Evolutionary conservation across 208 protist species (phyloP).

Genomic region (Acanthamoeba royreba): DNA sequence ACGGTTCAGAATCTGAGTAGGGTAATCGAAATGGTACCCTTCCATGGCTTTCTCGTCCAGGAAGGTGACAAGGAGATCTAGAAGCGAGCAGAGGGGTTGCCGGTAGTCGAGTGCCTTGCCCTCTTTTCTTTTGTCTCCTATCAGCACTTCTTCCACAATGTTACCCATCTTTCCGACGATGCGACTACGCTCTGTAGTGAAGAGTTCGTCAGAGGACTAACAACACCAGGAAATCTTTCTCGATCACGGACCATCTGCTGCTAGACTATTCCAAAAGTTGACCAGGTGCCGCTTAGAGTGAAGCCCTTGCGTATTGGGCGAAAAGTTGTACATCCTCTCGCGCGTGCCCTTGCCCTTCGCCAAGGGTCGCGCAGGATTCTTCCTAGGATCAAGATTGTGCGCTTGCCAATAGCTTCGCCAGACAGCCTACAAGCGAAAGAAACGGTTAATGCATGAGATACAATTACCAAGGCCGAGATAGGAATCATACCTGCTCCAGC

Average conservation of each 20-base stretch:
- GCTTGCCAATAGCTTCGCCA: constrained; percentile 33
- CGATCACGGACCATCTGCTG: background rate
- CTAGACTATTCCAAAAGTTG: constrained; percentile 39
- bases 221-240: background rate
- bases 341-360: constrained; percentile 19
- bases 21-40: background rate
- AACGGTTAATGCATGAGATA: background rate
- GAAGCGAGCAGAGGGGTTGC: background rate
- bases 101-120: background rate
- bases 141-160: constrained; percentile 26
- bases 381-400: background rate
- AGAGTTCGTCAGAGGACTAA: background rate
- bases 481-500: constrained; percentile 35
- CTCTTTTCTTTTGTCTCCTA: background rate
- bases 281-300: constrained; percentile 29
- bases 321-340: constrained; percentile 13
- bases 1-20: background rate
- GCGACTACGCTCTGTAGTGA: background rate
- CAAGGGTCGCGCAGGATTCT: background rate
- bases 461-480: background rate
- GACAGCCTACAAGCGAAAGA: background rate
- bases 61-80: background rate
- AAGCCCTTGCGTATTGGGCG: constrained; percentile 27
- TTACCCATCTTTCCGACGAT: constrained; percentile 24
- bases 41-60: background rate